These are phyloP conservation scores for Spathaspora gorwiae DNA, from an alignment of 805 yeast species.

Conservation along the genomic window DNA sequence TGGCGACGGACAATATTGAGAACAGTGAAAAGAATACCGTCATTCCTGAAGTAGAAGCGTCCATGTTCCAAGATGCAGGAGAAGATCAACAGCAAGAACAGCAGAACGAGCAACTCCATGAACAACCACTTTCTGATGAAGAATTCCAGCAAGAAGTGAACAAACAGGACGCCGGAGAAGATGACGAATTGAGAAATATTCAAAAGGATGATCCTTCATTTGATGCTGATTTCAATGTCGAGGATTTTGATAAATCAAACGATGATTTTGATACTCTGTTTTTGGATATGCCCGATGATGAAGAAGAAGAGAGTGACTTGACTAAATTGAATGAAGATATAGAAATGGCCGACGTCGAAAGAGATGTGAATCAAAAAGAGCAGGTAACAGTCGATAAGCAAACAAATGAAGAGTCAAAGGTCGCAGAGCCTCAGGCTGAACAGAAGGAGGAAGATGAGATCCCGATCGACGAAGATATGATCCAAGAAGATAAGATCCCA, in stretches of 20 bases:
- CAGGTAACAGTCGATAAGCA: background rate
- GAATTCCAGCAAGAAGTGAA: background rate
- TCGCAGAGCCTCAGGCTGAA: background rate
- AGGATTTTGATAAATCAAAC: slow-evolving; percentile 7
- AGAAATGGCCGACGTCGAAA: slow-evolving; percentile 1
- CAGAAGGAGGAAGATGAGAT: background rate
- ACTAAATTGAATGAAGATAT: background rate
- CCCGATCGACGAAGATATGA: background rate
- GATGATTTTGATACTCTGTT: slow-evolving; percentile 7
- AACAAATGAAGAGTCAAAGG: slow-evolving; percentile 1
- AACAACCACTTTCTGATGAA: background rate
- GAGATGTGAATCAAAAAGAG: background rate
- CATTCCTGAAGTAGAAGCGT: no score
- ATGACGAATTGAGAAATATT: slow-evolving; percentile 3
- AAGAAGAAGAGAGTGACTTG: slow-evolving; percentile 3
- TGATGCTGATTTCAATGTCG: slow-evolving; percentile 8
- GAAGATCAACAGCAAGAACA: background rate
- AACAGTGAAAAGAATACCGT: no score
- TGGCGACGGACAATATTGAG: no score
- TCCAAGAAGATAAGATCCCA: background rate
- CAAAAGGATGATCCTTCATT: slow-evolving; percentile 12
- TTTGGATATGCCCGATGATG: slow-evolving; percentile 2
- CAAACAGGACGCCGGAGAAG: slow-evolving; percentile 4
- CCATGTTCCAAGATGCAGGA: no score
- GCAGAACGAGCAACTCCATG: background rate